These are phyloP conservation scores for Castanea crenata DNA, from an alignment of 306 rosid genomes.

Conservation along the genomic window DNA sequence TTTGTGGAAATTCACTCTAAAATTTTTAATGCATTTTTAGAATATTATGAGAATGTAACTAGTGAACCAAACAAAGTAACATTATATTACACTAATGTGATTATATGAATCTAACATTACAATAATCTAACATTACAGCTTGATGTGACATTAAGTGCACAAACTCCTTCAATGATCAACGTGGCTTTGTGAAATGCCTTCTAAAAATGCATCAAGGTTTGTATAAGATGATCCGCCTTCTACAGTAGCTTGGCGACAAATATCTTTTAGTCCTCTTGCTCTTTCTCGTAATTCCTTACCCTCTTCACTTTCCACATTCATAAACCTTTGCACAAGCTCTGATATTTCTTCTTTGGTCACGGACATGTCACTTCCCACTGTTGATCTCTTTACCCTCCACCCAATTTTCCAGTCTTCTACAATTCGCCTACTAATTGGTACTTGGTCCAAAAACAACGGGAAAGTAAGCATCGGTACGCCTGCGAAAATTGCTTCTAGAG, in stretches of 20 bases:
- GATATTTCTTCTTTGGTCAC: conserved; percentile 27
- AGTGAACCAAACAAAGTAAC: too few relatives aligned
- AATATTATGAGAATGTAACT: too few relatives aligned
- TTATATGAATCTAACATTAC: too few relatives aligned
- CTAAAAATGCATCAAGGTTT: conserved; percentile 10
- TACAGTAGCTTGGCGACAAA: conserved; percentile 35
- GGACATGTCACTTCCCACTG: neutral
- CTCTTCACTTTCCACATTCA: conserved; percentile 33
- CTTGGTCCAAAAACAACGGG: conserved; percentile 51
- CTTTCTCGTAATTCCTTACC: conserved; percentile 32
- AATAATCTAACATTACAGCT: too few relatives aligned
- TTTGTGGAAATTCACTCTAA: too few relatives aligned
- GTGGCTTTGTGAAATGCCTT: neutral
- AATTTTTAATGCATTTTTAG: too few relatives aligned
- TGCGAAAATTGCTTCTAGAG: conserved; percentile 37
- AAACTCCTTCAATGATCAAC: too few relatives aligned
- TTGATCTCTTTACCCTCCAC: conserved; percentile 20
- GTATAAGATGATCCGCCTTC: conserved; percentile 46
- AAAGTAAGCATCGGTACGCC: conserved; percentile 49
- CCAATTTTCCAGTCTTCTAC: conserved; percentile 54
- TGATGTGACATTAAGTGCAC: too few relatives aligned
- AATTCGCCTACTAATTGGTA: conserved; percentile 40
- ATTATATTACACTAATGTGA: too few relatives aligned
- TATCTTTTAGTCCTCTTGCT: conserved; percentile 33
- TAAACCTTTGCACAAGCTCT: conserved; percentile 24